Base-by-base conservation (phyloP, 1,139 yeast genomes). In the Pichia sp. region DNA sequence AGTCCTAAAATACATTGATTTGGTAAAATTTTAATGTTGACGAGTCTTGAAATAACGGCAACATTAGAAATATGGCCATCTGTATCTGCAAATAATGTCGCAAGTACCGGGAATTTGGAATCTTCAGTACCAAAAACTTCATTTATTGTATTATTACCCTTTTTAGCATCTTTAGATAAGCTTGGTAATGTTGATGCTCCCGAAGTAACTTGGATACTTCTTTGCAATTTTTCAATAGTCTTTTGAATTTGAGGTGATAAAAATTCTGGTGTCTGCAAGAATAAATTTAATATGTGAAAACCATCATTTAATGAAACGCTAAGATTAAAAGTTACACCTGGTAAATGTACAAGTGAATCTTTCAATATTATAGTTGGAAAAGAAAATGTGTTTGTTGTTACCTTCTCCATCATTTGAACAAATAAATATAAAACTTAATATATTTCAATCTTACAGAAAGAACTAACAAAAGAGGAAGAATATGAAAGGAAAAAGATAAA, bases 321-420 rank as follows among this genome's bases (percentile, higher is more conserved):
- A 10, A 44, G 10, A 26, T 44, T 44, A 16, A 40, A 44, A 8
- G 40, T 44, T 1, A 44, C 47, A 6, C 44, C 44, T n/a, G 47
- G 47, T 7, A 44, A 16, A 23, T 44, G 44, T 3, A 40, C 3
- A 2, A 34, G 23, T 23, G 38, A 23, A 23, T 44, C 29, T 23
- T 39, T 47, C 10, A 37, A 10, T 2, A 24, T 28, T 10, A 37
- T 20, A 12, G 40, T 37, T 6, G 40, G 40, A 7, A 32, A 10
- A 2, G 34, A 5, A 32, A 22, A 32, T 4, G 24, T 9, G 9
- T 8, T 1, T 3, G 25, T 3, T 10, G 12, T 32, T 32, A 25
- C 20, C 2, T 22, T 32, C 8, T 22, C 25, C 34, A 32, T 32
- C n/a, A n/a, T n/a, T n/a, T n/a, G n/a, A n/a, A n/a, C n/a, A n/a